Evolutionary conservation across 768 basidiomycete genomes (phyloP), one percentile per base, ranked within the genome.

Genomic region (Trametes sanguinea): DNA sequence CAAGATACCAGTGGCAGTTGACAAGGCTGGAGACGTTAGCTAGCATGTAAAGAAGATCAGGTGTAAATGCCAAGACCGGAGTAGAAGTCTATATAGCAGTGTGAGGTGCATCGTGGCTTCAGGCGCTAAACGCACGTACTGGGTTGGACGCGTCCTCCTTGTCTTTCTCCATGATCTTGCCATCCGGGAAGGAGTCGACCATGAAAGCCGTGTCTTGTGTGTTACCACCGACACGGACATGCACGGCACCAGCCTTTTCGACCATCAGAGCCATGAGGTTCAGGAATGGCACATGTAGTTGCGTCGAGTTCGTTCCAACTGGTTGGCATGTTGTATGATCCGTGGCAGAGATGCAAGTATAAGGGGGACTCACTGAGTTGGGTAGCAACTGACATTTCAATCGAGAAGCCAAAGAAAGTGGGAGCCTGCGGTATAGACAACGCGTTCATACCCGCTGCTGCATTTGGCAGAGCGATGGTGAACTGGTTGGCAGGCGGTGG

Each of bases 331-430:
- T 22, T 22, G 22, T 22, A 22, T 22, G 22, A 22, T 22, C 22
- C 22, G 2, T 2, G 2, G 14, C 32, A 27, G n/a, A 11, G 7
- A 10, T 30, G 40, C 22, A 22, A 22, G 22, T 22, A 32, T 33
- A 51, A 47, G 7, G 7, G 9, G 11, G 35, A 82, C 84, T 71
- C 69, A 88, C 87, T 72, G 64, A 88, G 77, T 74, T 85, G 83
- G 57, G 81, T 83, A 2, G 85, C 79, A 3, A 91, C 84, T 42
- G 88, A 89, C 77, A 89, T 80, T 72, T 92, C 90, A 42, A 92
- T 81, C 3, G 86, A 89, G 69, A 92, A 90, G 3, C 88, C 89
- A 56, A 86, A 80, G 68, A 90, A 90, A 11, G 83, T 79, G 17
- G 83, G 85, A 16, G 71, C 67, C 53, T 78, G 76, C 2, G 72